Conservation (phyloP, 2,329 filamentous ascomycete genomes). For the Calonectria pteridis region DNA sequence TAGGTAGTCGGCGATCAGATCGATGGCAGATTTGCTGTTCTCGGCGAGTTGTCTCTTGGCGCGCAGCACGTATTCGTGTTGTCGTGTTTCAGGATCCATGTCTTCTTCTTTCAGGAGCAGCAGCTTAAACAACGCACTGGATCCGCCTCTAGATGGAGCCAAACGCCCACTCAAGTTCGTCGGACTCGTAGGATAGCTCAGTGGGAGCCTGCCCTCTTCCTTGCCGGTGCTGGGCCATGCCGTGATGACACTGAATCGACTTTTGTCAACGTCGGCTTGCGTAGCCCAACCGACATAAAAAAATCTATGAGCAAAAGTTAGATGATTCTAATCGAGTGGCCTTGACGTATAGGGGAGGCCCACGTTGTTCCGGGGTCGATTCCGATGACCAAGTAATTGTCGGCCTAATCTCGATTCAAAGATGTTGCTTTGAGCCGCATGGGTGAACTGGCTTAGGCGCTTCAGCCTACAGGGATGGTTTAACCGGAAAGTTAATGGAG, state of each 20-base stretch:
- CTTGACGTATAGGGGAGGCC: neutral
- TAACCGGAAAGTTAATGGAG: too few relatives aligned
- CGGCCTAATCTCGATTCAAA: neutral
- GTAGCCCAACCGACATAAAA: constrained; percentile 16
- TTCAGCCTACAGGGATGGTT: neutral
- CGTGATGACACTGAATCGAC: constrained; percentile 14
- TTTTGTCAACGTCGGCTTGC: constrained; percentile 5
- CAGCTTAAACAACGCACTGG: constrained; percentile 23
- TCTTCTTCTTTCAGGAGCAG: constrained; percentile 19
- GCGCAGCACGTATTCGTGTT: constrained; percentile 3
- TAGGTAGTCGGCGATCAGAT: constrained; percentile 17
- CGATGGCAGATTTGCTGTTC: neutral
- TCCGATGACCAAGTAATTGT: neutral
- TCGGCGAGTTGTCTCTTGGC: neutral
- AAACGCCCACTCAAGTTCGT: constrained; percentile 8
- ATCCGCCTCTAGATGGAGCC: neutral
- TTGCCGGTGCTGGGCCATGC: constrained; percentile 5
- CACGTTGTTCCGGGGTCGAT: constrained; percentile 5
- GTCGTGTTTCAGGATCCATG: neutral
- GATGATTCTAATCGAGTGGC: neutral
- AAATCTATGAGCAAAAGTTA: neutral
- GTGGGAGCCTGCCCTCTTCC: constrained; percentile 14
- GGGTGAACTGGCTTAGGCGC: neutral
- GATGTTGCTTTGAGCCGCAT: neutral
- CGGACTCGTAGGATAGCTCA: constrained; percentile 19